Evolutionary conservation across 2,329 filamentous ascomycete species (phyloP).

Genomic region (Trichophyton rubrum): DNA sequence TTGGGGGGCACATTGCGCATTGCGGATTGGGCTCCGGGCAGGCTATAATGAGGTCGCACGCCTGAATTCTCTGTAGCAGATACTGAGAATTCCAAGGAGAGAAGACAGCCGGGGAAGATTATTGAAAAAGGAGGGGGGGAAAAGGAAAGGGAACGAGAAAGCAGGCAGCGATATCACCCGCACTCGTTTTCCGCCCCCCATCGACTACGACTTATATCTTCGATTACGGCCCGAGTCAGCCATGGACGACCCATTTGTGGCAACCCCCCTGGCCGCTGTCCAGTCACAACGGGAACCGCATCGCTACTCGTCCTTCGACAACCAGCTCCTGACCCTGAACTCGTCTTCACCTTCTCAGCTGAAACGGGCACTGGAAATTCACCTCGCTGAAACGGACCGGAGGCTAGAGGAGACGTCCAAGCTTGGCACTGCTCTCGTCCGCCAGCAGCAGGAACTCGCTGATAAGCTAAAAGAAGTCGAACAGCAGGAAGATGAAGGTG

Average conservation of each 20-base stretch:
- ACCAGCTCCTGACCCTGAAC: slow-evolving; percentile 63
- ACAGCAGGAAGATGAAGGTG: slow-evolving; percentile 58
- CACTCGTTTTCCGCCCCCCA: too few species aligned
- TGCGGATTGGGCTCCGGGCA: not conserved
- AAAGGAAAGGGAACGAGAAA: too few species aligned
- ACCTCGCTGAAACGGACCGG: slow-evolving; percentile 83
- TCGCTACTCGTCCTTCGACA: slow-evolving; percentile 73
- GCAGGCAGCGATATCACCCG: not conserved
- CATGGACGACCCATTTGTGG: slow-evolving; percentile 48
- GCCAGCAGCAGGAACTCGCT: slow-evolving; percentile 72
- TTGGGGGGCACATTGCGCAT: not conserved
- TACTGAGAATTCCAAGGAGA: slow-evolving; percentile 3
- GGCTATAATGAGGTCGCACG: slow-evolving; percentile 4
- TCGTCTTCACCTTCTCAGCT: slow-evolving; percentile 77
- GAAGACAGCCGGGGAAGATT: not conserved
- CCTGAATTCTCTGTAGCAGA: not conserved
- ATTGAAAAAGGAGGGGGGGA: not conserved
- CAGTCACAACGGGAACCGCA: slow-evolving; percentile 39
- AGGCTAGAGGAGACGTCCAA: slow-evolving; percentile 84
- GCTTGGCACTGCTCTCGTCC: slow-evolving; percentile 72
- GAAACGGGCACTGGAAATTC: slow-evolving; percentile 77
- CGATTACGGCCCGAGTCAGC: slow-evolving; percentile 6
- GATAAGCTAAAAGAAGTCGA: slow-evolving; percentile 78
- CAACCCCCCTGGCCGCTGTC: slow-evolving; percentile 31
- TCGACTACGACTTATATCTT: not conserved